phyloP scores from a whole-genome alignment of 352 stramenopile genomes.

The Pythium sp. region DNA sequence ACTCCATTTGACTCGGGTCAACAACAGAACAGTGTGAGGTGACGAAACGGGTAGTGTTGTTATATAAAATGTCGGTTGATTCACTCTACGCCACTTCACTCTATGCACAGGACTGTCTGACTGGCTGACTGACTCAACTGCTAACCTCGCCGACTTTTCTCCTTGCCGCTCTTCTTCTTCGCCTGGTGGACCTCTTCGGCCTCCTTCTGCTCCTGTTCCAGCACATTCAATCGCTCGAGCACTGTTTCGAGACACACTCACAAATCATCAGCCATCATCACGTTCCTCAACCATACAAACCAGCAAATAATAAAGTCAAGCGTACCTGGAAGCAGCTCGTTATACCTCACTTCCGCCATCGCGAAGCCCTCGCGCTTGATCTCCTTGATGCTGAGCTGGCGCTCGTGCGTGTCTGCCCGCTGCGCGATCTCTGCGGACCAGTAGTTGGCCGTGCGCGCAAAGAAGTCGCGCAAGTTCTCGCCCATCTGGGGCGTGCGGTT shows the following conservation, averaged over 20 bases:
- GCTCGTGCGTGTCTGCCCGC: slow-evolving; percentile 58
- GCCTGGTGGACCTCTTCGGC: slow-evolving; percentile 71
- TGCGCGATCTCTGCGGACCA: slow-evolving; percentile 65
- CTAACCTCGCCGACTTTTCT: slow-evolving; percentile 62
- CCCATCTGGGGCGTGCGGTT: slow-evolving; percentile 76
- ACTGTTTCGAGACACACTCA: slow-evolving; percentile 27
- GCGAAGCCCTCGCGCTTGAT: slow-evolving; percentile 84
- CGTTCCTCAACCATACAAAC: slow-evolving; percentile 1
- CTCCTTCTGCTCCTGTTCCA: slow-evolving; percentile 78
- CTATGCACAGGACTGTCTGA: neutral
- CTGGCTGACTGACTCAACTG: slow-evolving; percentile 27
- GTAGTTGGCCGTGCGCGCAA: slow-evolving; percentile 72
- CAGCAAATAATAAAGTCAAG: neutral
- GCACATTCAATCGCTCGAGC: slow-evolving; percentile 72
- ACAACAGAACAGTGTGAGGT: neutral
- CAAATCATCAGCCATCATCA: slow-evolving; percentile 17
- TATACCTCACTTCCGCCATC: slow-evolving; percentile 72
- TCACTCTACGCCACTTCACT: neutral
- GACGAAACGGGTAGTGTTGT: slow-evolving; percentile 1
- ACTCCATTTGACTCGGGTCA: neutral
- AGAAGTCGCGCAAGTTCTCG: slow-evolving; percentile 86
- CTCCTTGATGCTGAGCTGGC: slow-evolving; percentile 80
- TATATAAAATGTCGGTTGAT: slow-evolving; percentile 11
- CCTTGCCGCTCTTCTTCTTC: slow-evolving; percentile 76
- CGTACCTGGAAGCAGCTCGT: slow-evolving; percentile 74